A percentile compares a stretch with the other conserved stretches of the same genome.
Conservation (phyloP, 306 rosid genomes). For the Geum urbanum region DNA sequence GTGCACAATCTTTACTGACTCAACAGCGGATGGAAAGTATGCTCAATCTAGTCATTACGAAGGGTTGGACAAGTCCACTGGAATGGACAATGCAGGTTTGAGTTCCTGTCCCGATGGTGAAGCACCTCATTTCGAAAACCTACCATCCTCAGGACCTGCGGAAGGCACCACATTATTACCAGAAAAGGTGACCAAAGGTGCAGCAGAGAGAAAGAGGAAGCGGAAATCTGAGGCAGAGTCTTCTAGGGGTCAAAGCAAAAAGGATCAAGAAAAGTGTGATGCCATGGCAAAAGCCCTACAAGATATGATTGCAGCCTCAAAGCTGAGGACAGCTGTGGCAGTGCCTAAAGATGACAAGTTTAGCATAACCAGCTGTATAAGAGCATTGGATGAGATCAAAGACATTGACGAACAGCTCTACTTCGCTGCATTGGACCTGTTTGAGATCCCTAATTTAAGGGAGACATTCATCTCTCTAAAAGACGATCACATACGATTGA, state of each 20-base stretch:
- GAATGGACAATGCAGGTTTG: slow-evolving; percentile 32
- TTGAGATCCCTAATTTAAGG: slow-evolving; percentile 62
- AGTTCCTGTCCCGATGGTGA: slow-evolving; percentile 42
- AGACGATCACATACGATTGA: slow-evolving; percentile 43
- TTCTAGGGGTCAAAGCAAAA: slow-evolving; percentile 29
- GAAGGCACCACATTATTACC: slow-evolving; percentile 33
- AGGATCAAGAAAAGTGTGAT: slow-evolving; percentile 46
- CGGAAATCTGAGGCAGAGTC: slow-evolving; percentile 46
- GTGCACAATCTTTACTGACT: slow-evolving; percentile 63
- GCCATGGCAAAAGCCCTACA: slow-evolving; percentile 60
- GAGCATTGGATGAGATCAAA: slow-evolving; percentile 66
- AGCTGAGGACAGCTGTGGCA: slow-evolving; percentile 36
- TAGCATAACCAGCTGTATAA: slow-evolving; percentile 68
- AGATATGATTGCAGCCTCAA: slow-evolving; percentile 65
- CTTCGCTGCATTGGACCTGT: slow-evolving; percentile 69
- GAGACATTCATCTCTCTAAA: slow-evolving; percentile 67
- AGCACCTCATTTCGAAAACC: slow-evolving; percentile 34
- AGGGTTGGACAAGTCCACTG: slow-evolving; percentile 51
- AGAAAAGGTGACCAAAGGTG: slow-evolving; percentile 42
- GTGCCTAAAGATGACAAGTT: slow-evolving; percentile 45
- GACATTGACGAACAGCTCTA: slow-evolving; percentile 50
- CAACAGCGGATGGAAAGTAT: slow-evolving; percentile 68
- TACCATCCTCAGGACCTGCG: slow-evolving; percentile 30
- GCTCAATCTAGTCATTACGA: slow-evolving; percentile 84
- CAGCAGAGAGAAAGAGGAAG: slow-evolving; percentile 54